These are phyloP conservation scores for Flaveria bidentis DNA, from an alignment of 129 eudicot genomes.

Conservation along the genomic window DNA sequence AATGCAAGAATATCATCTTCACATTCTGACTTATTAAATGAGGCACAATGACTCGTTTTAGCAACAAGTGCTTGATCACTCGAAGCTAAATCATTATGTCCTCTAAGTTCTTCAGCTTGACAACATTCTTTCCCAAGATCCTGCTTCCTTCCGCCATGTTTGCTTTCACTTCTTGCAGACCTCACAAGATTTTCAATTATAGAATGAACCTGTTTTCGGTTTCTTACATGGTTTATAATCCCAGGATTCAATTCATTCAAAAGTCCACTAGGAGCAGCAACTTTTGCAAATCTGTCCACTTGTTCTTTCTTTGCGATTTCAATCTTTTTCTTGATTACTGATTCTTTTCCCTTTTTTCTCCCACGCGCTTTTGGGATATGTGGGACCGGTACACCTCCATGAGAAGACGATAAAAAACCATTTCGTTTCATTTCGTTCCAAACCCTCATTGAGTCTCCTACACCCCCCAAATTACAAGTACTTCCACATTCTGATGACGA, in stretches of 20 bases:
- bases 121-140: conserved; percentile 18
- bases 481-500: conserved; percentile 66
- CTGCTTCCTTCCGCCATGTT: conserved; percentile 24
- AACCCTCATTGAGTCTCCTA: conserved; percentile 56
- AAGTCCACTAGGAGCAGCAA: conserved; percentile 95
- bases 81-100: too few species aligned
- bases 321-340: conserved; percentile 61
- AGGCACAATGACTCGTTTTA: conserved; percentile 14
- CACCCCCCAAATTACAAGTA: conserved; percentile 45
- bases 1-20: conserved; percentile 57
- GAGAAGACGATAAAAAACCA: conserved; percentile 62
- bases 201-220: conserved; percentile 91
- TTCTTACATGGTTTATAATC: conserved; percentile 90
- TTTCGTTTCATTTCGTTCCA: conserved; percentile 91
- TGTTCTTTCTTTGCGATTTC: conserved; percentile 86
- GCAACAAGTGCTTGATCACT: conserved; percentile 23
- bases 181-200: conserved; percentile 84
- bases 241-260: conserved; percentile 85
- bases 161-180: conserved; percentile 54
- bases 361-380: conserved; percentile 50
- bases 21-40: conserved; percentile 23
- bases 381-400: conserved; percentile 64
- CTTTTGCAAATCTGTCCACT: conserved; percentile 75
- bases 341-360: conserved; percentile 60
- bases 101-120: background rate